phyloP scores from a whole-genome alignment of 345 rosid genomes.

The Gossypium longicalyx region DNA sequence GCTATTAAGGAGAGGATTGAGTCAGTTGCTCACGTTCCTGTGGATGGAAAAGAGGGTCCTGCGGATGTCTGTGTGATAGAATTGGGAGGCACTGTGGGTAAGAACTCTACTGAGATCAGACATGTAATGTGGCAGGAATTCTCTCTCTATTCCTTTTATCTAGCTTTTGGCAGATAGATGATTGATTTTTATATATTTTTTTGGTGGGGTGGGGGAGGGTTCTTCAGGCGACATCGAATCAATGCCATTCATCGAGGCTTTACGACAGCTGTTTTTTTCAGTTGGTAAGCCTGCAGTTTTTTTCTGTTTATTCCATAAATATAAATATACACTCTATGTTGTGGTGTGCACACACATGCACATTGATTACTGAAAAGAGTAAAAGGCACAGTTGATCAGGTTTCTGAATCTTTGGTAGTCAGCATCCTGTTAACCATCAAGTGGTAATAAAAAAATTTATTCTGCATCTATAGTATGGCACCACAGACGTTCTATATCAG shows the following conservation, averaged over 20 bases:
- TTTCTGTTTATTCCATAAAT: background rate
- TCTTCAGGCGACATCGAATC: constrained; percentile 90
- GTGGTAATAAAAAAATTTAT: background rate
- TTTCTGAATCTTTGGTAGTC: background rate
- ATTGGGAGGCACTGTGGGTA: constrained; percentile 98
- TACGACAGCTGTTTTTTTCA: constrained; percentile 83
- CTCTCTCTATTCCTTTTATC: background rate
- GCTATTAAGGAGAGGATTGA: constrained; percentile 92
- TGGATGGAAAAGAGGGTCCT: constrained; percentile 84
- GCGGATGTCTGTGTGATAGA: constrained; percentile 97
- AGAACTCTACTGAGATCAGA: constrained; percentile 25
- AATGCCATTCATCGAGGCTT: constrained; percentile 96
- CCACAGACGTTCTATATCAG: background rate
- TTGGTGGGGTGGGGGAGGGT: background rate
- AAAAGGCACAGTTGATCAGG: background rate
- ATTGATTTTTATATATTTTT: background rate
- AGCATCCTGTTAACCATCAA: background rate
- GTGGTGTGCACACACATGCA: background rate
- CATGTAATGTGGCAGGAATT: constrained; percentile 1
- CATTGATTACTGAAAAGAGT: background rate
- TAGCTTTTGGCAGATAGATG: background rate
- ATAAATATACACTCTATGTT: background rate
- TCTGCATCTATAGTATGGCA: background rate
- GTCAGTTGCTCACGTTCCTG: constrained; percentile 66
- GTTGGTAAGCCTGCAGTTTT: constrained; percentile 56